Evolutionary conservation across 1,139 yeast species (phyloP).

Genomic region (Protomyces gravidus): DNA sequence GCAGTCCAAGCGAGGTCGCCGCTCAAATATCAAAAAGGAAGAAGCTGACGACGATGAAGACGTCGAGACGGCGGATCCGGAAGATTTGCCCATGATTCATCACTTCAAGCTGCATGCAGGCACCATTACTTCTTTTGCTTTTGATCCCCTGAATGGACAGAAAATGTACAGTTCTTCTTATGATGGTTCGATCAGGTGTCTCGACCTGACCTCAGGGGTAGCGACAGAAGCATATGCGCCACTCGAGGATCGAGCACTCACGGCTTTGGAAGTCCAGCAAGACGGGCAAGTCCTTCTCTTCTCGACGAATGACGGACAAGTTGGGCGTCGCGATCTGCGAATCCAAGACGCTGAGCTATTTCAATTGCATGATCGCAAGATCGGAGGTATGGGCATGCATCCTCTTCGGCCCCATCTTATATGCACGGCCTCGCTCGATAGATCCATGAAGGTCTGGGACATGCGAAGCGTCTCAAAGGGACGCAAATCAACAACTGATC

Average conservation of each 20-base stretch:
- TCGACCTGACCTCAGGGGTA: conserved; percentile 60
- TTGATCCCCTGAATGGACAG: conserved; percentile 51
- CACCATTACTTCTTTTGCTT: conserved; percentile 59
- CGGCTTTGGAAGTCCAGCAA: conserved; percentile 47
- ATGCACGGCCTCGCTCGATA: conserved; percentile 82
- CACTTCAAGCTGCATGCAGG: conserved; percentile 72
- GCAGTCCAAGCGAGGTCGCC: background rate
- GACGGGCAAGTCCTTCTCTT: conserved; percentile 58
- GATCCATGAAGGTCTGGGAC: conserved; percentile 84
- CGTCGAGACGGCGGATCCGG: conserved; percentile 46
- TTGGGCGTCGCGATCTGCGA: conserved; percentile 66
- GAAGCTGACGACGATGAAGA: conserved; percentile 33
- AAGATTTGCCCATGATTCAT: conserved; percentile 54
- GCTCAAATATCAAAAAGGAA: background rate
- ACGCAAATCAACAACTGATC: conserved; percentile 46
- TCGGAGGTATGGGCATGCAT: conserved; percentile 78
- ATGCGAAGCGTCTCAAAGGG: conserved; percentile 50
- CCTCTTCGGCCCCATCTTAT: conserved; percentile 58
- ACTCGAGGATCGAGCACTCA: conserved; percentile 53
- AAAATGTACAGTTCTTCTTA: conserved; percentile 69
- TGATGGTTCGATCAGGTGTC: conserved; percentile 74
- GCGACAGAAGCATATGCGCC: conserved; percentile 53
- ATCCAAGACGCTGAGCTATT: conserved; percentile 40
- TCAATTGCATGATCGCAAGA: conserved; percentile 79
- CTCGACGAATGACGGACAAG: conserved; percentile 74